phyloP scores from a whole-genome alignment of 306 rosid genomes.

The Begonia fuchsioides region DNA sequence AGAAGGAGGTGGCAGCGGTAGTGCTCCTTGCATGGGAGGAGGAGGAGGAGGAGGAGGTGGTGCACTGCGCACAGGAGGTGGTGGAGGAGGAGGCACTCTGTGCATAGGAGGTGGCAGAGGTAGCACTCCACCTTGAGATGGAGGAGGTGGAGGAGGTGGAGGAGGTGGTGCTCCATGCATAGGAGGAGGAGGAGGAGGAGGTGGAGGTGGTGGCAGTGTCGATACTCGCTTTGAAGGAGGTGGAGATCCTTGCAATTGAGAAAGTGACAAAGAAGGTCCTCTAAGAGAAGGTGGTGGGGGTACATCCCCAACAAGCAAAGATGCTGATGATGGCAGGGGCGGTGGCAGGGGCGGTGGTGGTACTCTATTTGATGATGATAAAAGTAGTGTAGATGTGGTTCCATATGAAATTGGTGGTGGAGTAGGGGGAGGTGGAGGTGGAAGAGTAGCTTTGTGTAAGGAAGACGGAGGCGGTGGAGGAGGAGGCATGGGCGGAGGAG shows the following conservation, averaged over 20 bases:
- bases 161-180: slow-evolving; percentile 8
- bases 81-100: slow-evolving; percentile 35
- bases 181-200: slow-evolving; percentile 13
- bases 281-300: slow-evolving; percentile 18
- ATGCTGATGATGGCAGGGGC: no score
- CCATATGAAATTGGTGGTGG: no score
- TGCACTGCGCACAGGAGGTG: no score
- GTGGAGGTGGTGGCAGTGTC: slow-evolving; percentile 20
- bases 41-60: no score
- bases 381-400: no score
- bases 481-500: slow-evolving; percentile 23
- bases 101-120: no score
- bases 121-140: not conserved
- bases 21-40: slow-evolving; percentile 1
- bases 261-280: not conserved
- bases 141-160: slow-evolving; percentile 23
- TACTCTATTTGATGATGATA: no score
- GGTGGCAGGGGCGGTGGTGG: no score
- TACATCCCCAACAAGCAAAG: not conserved
- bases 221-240: slow-evolving; percentile 2
- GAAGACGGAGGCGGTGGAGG: not conserved
- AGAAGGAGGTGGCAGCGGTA: slow-evolving; percentile 18
- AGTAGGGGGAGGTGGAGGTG: no score
- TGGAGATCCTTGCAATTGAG: slow-evolving; percentile 10
- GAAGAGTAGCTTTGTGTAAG: no score